Conservation (phyloP, 2,329 filamentous ascomycete species). For the Colletotrichum sp. region DNA sequence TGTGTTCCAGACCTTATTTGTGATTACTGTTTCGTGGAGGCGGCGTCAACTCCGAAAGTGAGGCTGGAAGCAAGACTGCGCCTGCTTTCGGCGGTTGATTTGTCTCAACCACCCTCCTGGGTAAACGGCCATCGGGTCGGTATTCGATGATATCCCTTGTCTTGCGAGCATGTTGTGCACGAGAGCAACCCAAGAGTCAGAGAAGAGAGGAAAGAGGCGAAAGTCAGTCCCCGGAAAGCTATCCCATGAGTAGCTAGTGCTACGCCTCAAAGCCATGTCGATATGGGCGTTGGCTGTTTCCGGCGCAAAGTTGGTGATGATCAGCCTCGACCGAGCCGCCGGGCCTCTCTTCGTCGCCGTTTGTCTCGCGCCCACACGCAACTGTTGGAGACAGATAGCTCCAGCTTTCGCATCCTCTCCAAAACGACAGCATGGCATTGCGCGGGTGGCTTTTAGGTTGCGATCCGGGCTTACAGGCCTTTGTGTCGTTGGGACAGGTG, state of each 20-base stretch:
- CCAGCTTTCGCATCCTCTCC: background rate
- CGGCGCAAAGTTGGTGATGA: background rate
- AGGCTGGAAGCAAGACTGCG: background rate
- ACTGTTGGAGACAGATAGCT: background rate
- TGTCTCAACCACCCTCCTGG: background rate
- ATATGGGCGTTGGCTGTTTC: background rate
- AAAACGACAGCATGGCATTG: background rate
- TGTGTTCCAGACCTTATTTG: background rate
- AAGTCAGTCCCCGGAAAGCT: background rate
- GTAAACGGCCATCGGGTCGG: background rate
- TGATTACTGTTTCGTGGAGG: background rate
- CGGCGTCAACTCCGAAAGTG: background rate
- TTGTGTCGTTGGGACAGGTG: background rate
- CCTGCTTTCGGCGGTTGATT: background rate
- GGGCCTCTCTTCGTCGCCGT: background rate
- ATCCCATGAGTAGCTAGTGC: background rate
- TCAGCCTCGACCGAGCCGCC: background rate
- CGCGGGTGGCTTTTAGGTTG: background rate
- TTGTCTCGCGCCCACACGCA: background rate
- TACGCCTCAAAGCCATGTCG: background rate
- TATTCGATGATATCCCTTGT: background rate
- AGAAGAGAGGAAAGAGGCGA: background rate
- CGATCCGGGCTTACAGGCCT: background rate
- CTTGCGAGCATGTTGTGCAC: background rate
- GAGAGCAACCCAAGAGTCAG: background rate